Evolutionary conservation across 306 rosid genomes (phyloP).

Genomic region (Oxytropis ochrocephala): DNA sequence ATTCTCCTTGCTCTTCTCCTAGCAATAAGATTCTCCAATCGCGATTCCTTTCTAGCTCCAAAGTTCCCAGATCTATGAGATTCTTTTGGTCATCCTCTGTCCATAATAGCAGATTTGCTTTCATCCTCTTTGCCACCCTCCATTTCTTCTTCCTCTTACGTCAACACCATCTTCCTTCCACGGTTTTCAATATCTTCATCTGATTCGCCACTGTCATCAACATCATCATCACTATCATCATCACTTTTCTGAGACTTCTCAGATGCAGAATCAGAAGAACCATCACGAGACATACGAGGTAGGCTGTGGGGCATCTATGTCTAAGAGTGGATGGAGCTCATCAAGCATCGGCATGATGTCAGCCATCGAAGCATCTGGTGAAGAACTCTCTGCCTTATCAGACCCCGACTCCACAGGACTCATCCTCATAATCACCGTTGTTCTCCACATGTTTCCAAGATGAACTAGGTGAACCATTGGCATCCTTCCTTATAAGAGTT

Average conservation of each 20-base stretch:
- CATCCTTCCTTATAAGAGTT: constrained; percentile 27
- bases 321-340: constrained; percentile 82
- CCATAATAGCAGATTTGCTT: constrained; percentile 96
- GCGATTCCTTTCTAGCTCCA: constrained; percentile 90
- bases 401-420: constrained; percentile 51
- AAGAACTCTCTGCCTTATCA: constrained; percentile 68
- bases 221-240: constrained; percentile 38
- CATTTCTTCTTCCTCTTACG: constrained; percentile 55
- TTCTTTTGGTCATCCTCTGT: constrained; percentile 94
- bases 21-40: constrained; percentile 84
- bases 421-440: constrained; percentile 25
- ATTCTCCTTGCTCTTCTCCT: constrained; percentile 81
- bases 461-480: constrained; percentile 29
- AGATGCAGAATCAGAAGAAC: constrained; percentile 53
- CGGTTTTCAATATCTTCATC: constrained; percentile 51
- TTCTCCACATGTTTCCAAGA: constrained; percentile 34
- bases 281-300: constrained; percentile 39
- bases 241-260: constrained; percentile 53
- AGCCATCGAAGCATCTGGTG: constrained; percentile 87
- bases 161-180: constrained; percentile 46
- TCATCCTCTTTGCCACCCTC: constrained; percentile 82
- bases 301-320: constrained; percentile 42
- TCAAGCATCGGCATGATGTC: constrained; percentile 78
- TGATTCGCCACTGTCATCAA: constrained; percentile 50
- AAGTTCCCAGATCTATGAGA: constrained; percentile 88